Percentiles rank a stretch among this genome's conserved stretches.
These are phyloP conservation scores for Xylariaceae sp. DNA, from an alignment of 2,329 filamentous ascomycete species.

Conservation along the genomic window DNA sequence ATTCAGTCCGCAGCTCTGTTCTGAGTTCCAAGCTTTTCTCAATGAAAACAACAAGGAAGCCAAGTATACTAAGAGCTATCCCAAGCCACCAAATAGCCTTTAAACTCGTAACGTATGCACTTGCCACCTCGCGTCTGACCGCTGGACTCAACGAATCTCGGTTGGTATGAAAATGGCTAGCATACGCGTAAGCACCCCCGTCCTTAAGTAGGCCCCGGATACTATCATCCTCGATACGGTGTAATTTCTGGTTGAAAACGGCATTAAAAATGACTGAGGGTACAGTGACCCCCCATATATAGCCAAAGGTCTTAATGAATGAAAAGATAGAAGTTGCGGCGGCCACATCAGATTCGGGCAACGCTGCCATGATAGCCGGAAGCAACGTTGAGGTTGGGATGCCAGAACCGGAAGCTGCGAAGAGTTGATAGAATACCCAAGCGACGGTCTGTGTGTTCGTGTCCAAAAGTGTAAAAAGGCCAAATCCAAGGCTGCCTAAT, in stretches of 20 bases:
- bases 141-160: not conserved
- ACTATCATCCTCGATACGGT: constrained; percentile 10
- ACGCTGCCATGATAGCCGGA: constrained; percentile 27
- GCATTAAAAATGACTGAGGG: constrained; percentile 31
- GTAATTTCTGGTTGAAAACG: constrained; percentile 15
- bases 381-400: constrained; percentile 21
- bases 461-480: not conserved
- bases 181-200: constrained; percentile 23
- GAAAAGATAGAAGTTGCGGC: constrained; percentile 25
- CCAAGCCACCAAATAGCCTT: constrained; percentile 10
- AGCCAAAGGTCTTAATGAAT: constrained; percentile 30
- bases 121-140: constrained; percentile 2
- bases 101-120: constrained; percentile 6
- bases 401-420: constrained; percentile 23
- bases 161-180: not conserved
- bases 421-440: constrained; percentile 1
- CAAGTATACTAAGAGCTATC: constrained; percentile 4
- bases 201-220: constrained; percentile 9
- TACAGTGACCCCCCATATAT: constrained; percentile 29
- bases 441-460: not conserved
- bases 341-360: constrained; percentile 28
- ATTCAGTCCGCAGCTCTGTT: too few species aligned
- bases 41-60: too few species aligned
- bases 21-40: too few species aligned
- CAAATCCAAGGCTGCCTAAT: not conserved